Evolutionary conservation across 176 grass and related monocot species (phyloP).

Genomic region (Carex cristatella): DNA sequence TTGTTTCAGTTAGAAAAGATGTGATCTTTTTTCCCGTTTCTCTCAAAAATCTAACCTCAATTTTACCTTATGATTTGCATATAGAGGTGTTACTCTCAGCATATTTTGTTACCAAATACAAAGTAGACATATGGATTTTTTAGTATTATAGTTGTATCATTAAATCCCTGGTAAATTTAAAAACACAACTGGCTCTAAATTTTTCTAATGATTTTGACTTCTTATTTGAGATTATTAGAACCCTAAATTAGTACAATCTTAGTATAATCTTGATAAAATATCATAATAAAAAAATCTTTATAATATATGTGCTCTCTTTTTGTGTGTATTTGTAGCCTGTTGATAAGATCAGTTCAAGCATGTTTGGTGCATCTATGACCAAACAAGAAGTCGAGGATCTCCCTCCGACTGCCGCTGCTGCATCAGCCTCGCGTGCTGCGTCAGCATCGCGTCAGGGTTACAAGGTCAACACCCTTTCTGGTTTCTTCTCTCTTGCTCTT

Average conservation of each 20-base stretch:
- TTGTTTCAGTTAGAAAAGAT: background rate
- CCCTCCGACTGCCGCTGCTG: slow-evolving; percentile 12
- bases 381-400: slow-evolving; percentile 62
- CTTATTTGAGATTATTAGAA: background rate
- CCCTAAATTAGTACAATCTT: background rate
- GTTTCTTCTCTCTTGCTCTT: background rate
- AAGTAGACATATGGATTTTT: background rate
- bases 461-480: slow-evolving; percentile 25
- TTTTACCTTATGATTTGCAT: background rate
- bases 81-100: background rate
- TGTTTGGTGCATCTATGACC: slow-evolving; percentile 74
- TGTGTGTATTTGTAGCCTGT: slow-evolving; percentile 37
- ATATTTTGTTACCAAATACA: background rate
- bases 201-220: background rate
- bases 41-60: background rate
- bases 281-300: background rate
- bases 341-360: slow-evolving; percentile 61
- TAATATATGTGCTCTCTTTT: background rate
- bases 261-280: background rate
- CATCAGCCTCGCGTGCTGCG: slow-evolving; percentile 32
- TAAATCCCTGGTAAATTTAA: background rate
- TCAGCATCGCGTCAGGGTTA: slow-evolving; percentile 39
- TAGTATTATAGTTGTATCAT: background rate
- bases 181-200: background rate
- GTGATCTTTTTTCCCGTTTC: background rate